Conservation (phyloP, 768 basidiomycete genomes). For the Cystofilobasidium capitatum region DNA sequence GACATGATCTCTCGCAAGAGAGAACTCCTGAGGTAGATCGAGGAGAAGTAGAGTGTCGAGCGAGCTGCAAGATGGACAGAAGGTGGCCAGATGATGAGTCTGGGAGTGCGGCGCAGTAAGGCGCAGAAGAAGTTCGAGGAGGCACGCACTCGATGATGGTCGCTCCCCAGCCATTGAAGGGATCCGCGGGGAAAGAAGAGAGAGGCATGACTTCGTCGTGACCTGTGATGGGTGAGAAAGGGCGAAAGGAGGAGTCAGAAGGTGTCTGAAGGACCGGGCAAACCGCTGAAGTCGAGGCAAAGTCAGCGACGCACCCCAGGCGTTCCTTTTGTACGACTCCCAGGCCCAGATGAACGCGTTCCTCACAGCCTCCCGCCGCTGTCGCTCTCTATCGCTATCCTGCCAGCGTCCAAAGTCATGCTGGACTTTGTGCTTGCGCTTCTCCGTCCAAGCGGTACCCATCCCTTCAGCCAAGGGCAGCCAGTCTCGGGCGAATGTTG, state of each 20-base stretch:
- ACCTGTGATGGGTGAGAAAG: too few species aligned
- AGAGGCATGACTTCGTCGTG: slow-evolving; percentile 34
- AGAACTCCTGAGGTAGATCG: slow-evolving; percentile 34
- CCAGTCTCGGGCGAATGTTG: slow-evolving; percentile 6
- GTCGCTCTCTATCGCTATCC: slow-evolving; percentile 15
- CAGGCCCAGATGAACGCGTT: slow-evolving; percentile 30
- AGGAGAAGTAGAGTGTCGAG: slow-evolving; percentile 36
- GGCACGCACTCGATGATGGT: slow-evolving; percentile 33
- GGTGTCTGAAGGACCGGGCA: neutral
- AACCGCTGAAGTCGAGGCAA: neutral
- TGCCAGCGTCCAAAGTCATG: neutral
- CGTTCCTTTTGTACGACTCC: slow-evolving; percentile 30
- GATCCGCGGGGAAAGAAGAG: slow-evolving; percentile 19
- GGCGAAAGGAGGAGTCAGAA: too few species aligned
- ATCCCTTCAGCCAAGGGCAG: neutral
- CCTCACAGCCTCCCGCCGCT: slow-evolving; percentile 29
- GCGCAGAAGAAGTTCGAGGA: neutral
- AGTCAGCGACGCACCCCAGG: slow-evolving; percentile 27
- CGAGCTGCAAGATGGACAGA: slow-evolving; percentile 9
- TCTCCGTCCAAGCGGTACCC: neutral
- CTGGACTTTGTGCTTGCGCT: neutral
- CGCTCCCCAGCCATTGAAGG: slow-evolving; percentile 36
- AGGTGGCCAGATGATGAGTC: neutral
- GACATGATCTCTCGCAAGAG: slow-evolving; percentile 35
- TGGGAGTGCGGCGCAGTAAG: neutral